phyloP scores from a whole-genome alignment of 1,284 basidiomycete species.

The Peniophora sp. region DNA sequence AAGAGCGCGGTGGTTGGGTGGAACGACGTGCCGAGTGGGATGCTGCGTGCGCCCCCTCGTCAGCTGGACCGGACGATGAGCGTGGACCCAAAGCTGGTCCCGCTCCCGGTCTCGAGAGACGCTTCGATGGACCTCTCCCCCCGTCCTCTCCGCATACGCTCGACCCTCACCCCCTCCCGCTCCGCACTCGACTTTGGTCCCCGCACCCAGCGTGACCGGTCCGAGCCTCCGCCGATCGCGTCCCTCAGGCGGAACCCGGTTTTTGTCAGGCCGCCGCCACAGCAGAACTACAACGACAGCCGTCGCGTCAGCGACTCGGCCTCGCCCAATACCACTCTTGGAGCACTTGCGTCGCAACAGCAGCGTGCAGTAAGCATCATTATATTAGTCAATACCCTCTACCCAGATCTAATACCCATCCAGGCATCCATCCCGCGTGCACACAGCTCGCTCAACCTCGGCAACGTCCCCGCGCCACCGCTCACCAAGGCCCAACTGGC shows the following conservation, averaged over 20 bases:
- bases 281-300: slow-evolving; percentile 19
- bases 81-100: slow-evolving; percentile 30
- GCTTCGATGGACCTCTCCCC: slow-evolving; percentile 27
- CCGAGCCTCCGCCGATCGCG: slow-evolving; percentile 62
- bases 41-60: too few relatives aligned
- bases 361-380: slow-evolving; percentile 38
- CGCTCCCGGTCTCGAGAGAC: slow-evolving; percentile 30
- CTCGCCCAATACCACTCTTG: slow-evolving; percentile 40
- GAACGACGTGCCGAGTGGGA: too few relatives aligned
- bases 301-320: slow-evolving; percentile 18
- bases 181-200: slow-evolving; percentile 42
- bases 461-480: slow-evolving; percentile 24
- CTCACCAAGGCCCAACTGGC: slow-evolving; percentile 52
- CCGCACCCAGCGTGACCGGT: slow-evolving; percentile 31
- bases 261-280: slow-evolving; percentile 57
- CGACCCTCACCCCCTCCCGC: slow-evolving; percentile 62
- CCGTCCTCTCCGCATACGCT: slow-evolving; percentile 52
- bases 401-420: slow-evolving; percentile 7
- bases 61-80: slow-evolving; percentile 48
- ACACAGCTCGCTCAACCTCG: slow-evolving; percentile 42
- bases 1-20: too few relatives aligned
- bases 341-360: slow-evolving; percentile 53
- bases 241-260: slow-evolving; percentile 52
- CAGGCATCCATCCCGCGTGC: slow-evolving; percentile 37
- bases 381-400: slow-evolving; percentile 4